Evolutionary conservation across 1,284 basidiomycete genomes (phyloP), one percentile per base, ranked within the genome.

Genomic region (Sanghuangporus sanghuang): DNA sequence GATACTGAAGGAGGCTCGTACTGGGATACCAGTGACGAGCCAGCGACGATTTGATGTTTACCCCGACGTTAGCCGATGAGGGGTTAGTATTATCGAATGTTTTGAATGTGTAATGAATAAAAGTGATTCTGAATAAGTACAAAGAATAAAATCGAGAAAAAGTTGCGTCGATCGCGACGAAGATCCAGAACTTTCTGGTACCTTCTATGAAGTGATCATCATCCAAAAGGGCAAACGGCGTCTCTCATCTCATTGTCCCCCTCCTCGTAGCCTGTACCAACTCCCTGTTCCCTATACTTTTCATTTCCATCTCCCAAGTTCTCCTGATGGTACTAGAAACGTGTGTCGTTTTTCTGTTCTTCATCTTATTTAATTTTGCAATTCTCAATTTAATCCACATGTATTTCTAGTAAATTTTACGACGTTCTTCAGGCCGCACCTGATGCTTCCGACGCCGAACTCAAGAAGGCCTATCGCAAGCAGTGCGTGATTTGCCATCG

Each of bases 391-490:
- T 32, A 32, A 32, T 32, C 27, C 27, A 32, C 4, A 32, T 3
- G 57, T 21, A 9, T 44, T 60, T 57, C 8, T 21, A 66, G 92
- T 73, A 92, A 94, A 86, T 93, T 85, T 78, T 95, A 95, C 78
- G 91, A 95, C 78, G 83, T 96, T 67, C 84, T 95, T 53, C 92
- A 93, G 68, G 91, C 90, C 48, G 70, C 84, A n/a, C 85, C 90
- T 63, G 82, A 83, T 69, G 93, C 90, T 59, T 86, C 86, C 58
- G 90, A 95, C 67, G 75, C 82, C 64, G 92, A 95, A 67, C 85
- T 97, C 75, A 96, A 95, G 82, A 96, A 96, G 77, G 94, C 94
- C 38, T 97, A 96, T 79, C 85, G 93, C 68, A 95, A 96, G 81
- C 94, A 93, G 93, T 95, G 70, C 58, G 76, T 67, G 50, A 53